A percentile compares a stretch with the other conserved stretches of the same genome.
Conservation (phyloP, 768 basidiomycete species). For the Tricholoma terreum region DNA sequence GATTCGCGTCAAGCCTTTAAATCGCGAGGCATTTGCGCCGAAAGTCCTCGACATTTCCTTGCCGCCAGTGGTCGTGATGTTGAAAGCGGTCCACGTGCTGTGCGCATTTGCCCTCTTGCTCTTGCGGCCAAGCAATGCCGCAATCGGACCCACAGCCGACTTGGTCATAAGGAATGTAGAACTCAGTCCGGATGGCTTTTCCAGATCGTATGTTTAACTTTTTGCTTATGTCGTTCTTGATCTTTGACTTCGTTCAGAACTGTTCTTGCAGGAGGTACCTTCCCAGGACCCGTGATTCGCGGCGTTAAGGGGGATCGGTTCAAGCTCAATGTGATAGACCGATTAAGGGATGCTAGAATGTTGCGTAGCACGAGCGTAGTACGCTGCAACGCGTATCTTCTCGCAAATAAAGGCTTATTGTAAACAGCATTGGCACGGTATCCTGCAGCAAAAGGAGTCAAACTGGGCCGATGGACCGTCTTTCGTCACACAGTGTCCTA, state of each 20-base stretch:
- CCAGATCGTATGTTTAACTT: conserved; percentile 19
- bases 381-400: not conserved
- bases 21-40: too few species aligned
- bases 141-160: conserved; percentile 28
- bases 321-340: conserved; percentile 20
- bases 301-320: conserved; percentile 24
- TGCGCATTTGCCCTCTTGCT: not conserved
- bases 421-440: not conserved
- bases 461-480: conserved; percentile 11
- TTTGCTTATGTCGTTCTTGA: conserved; percentile 26
- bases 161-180: conserved; percentile 39
- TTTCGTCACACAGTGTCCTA: conserved; percentile 20
- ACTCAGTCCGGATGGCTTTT: conserved; percentile 48
- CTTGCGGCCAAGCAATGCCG: conserved; percentile 8
- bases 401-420: conserved; percentile 9
- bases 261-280: conserved; percentile 19
- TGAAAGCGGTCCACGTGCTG: too few species aligned
- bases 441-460: conserved; percentile 6
- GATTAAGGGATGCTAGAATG: conserved; percentile 15
- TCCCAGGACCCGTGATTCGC: conserved; percentile 27
- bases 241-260: not conserved
- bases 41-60: too few species aligned
- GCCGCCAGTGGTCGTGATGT: too few species aligned
- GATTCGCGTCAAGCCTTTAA: too few species aligned
- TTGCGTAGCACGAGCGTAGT: conserved; percentile 17